Base-by-base conservation (phyloP, 2,329 filamentous ascomycete genomes). In the Aspergillus sp. region DNA sequence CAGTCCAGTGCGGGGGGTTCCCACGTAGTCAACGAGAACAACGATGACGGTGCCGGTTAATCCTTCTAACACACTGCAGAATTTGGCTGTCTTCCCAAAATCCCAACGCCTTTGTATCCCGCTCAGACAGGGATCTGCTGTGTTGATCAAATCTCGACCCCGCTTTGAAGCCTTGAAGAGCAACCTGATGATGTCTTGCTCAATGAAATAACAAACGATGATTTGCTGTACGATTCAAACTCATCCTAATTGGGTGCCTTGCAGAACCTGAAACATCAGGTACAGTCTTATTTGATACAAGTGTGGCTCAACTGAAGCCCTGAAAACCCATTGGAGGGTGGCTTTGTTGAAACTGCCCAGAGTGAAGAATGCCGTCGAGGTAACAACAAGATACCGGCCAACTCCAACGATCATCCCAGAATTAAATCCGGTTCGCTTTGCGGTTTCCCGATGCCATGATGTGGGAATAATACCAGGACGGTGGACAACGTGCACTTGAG, bases 221-320 rank as follows among this genome's bases (percentile, higher is more conserved):
- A 27, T 40, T 40, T 27, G 48, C 11, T 12, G 33, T 19, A 37
- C 15, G 8, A 30, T 20, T 20, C 15, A 12, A n/a, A 54, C 30
- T 17, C 42, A 27, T 9, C 30, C 33, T 12, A 27, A 20, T 17
- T 13, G 20, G 56, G 56, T 61, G 50, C 51, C 47, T 24, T 59
- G 60, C 56, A 58, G 60, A 58, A 54, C 59, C 48, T 62, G 60
- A 62, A 64, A 62, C 60, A 20, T 6, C n/a, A 37, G 33, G 40
- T 45, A 53, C 27, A 53, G 45, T 19, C 41, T 45, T 8, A 45
- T 54, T 51, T 30, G 22, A 41, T 33, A 45, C 17, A 17, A n/a
- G 30, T 12, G 5, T 45, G 41, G 24, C 41, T 53, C 41, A 46
- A 11, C 4, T 42, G 12, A 40, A 45, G 39, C 9, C 27, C 20